Evolutionary conservation across 2,329 filamentous ascomycete species (phyloP).

Genomic region (Colletotrichum musicola): DNA sequence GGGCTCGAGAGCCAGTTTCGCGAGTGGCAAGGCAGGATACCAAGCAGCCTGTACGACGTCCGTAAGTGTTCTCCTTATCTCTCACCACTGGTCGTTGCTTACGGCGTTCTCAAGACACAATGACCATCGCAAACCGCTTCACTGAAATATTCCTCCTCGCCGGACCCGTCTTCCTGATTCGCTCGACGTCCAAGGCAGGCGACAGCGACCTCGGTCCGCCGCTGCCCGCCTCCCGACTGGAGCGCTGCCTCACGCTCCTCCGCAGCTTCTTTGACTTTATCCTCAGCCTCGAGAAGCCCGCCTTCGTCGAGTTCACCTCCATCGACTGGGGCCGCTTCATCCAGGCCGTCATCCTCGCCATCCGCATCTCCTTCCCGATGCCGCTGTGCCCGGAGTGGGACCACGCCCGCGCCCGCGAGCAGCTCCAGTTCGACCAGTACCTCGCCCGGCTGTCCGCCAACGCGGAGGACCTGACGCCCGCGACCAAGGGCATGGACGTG

Average conservation of each 20-base stretch:
- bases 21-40: conserved; percentile 55
- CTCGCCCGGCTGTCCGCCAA: conserved; percentile 51
- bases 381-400: conserved; percentile 50
- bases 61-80: conserved; percentile 42
- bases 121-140: conserved; percentile 42
- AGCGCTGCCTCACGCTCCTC: conserved; percentile 43
- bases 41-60: conserved; percentile 25
- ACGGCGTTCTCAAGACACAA: conserved; percentile 2
- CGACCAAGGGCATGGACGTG: conserved; percentile 53
- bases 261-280: conserved; percentile 51
- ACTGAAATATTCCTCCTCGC: conserved; percentile 55
- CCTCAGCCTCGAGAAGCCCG: conserved; percentile 45
- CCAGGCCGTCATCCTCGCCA: conserved; percentile 54
- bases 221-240: conserved; percentile 41
- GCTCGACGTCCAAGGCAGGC: conserved; percentile 22
- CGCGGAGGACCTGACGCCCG: conserved; percentile 41
- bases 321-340: conserved; percentile 61
- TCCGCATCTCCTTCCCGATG: conserved; percentile 61
- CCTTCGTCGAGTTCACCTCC: conserved; percentile 53
- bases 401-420: conserved; percentile 52
- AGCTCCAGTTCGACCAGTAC: conserved; percentile 55
- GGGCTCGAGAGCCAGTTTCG: conserved; percentile 61
- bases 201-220: conserved; percentile 33
- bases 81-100: conserved; percentile 43
- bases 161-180: conserved; percentile 47